These are phyloP conservation scores for Neoscytalidium dimidiatum DNA, from an alignment of 2,329 filamentous ascomycete genomes.

Conservation along the genomic window DNA sequence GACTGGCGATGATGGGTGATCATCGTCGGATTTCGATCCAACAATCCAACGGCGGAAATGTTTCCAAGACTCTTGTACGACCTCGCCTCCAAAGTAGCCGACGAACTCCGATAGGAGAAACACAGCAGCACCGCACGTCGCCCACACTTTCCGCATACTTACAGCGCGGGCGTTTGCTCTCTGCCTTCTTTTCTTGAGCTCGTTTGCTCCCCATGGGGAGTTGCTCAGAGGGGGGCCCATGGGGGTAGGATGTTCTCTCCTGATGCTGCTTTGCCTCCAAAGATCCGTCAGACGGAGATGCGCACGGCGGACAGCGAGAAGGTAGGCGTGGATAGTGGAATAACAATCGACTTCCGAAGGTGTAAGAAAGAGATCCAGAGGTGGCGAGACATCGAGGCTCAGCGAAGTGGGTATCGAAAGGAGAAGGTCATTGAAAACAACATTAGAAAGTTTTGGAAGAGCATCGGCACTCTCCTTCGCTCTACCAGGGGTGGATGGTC, in stretches of 20 bases:
- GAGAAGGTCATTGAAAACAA: conserved; percentile 76
- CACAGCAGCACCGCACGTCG: conserved; percentile 80
- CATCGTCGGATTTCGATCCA: conserved; percentile 15
- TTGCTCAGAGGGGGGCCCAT: conserved; percentile 62
- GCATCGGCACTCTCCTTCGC: conserved; percentile 34
- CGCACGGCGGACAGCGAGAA: conserved; percentile 80
- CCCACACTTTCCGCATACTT: conserved; percentile 83
- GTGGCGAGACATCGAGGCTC: conserved; percentile 71
- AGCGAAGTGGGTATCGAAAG: conserved; percentile 75
- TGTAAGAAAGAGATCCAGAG: conserved; percentile 84
- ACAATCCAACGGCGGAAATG: conserved; percentile 77
- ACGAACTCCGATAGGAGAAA: conserved; percentile 89
- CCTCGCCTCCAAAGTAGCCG: conserved; percentile 85
- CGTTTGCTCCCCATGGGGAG: conserved; percentile 60
- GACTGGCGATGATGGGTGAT: not conserved
- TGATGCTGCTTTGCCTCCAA: conserved; percentile 81
- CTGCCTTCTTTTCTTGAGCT: conserved; percentile 63
- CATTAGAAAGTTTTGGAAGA: conserved; percentile 43
- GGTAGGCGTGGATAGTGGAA: conserved; percentile 81
- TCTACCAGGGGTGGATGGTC: conserved; percentile 44
- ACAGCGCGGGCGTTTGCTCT: conserved; percentile 64
- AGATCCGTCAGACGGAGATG: conserved; percentile 82
- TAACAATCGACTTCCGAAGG: conserved; percentile 76
- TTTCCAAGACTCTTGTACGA: conserved; percentile 79
- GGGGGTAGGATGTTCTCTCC: conserved; percentile 75